phyloP scores from a whole-genome alignment of 1,284 basidiomycete genomes.

The Sphaerobolus stellatus region DNA sequence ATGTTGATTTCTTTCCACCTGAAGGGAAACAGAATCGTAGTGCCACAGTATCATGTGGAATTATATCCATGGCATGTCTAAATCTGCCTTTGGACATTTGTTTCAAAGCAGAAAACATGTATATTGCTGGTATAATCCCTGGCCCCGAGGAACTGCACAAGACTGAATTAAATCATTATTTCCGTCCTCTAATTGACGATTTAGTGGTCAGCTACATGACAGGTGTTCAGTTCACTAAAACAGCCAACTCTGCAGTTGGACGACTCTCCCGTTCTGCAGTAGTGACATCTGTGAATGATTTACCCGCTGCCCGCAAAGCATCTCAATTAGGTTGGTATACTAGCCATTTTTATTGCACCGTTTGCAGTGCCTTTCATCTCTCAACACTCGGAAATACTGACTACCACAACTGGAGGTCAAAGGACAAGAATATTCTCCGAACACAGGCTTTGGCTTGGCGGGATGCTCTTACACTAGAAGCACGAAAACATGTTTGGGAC shows the following conservation, averaged over 20 bases:
- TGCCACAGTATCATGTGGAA: background rate
- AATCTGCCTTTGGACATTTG: background rate
- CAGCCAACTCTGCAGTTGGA: background rate
- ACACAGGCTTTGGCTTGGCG: constrained; percentile 13
- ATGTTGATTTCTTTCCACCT: background rate
- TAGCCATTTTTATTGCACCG: background rate
- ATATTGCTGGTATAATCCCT: background rate
- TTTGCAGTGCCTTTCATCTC: background rate
- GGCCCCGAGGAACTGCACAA: background rate
- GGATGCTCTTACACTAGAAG: constrained; percentile 16
- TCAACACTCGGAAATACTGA: background rate
- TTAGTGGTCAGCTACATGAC: constrained; percentile 38
- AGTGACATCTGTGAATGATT: background rate
- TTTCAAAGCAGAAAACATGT: background rate
- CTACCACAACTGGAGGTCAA: background rate
- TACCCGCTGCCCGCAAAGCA: background rate
- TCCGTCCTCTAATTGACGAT: constrained; percentile 32
- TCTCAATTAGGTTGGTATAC: background rate
- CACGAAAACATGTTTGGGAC: constrained; percentile 18
- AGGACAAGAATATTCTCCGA: background rate
- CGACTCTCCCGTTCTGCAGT: background rate
- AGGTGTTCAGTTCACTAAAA: background rate
- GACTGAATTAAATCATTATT: background rate
- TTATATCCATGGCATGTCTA: background rate
- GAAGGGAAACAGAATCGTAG: background rate